Conservation (phyloP, 2,329 filamentous ascomycete genomes). For the Phaeomoniella chlamydospora region DNA sequence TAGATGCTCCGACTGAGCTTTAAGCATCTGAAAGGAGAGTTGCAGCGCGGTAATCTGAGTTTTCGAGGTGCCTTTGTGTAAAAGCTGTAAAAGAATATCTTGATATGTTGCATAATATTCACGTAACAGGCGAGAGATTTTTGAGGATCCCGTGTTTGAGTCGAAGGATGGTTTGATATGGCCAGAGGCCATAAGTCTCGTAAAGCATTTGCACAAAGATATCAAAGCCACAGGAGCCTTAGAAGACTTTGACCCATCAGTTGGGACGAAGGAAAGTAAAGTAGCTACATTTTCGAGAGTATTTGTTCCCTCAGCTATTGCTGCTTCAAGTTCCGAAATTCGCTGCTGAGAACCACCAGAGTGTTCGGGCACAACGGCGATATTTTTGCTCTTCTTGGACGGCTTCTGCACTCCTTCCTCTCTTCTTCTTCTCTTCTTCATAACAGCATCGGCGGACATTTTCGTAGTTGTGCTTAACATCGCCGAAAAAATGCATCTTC, state of each 20-base stretch:
- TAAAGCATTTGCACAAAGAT: conserved; percentile 74
- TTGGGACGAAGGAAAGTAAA: not conserved
- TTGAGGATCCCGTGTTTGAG: conserved; percentile 55
- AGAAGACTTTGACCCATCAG: not conserved
- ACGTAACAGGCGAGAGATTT: not conserved
- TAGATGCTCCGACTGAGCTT: not conserved
- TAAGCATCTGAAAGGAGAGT: not conserved
- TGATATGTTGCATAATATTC: conserved; percentile 1
- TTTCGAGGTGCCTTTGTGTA: not conserved
- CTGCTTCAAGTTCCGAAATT: not conserved
- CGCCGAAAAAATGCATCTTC: not conserved
- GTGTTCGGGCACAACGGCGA: not conserved
- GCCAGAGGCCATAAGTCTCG: conserved; percentile 63
- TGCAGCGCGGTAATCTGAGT: not conserved
- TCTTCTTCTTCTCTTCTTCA: not conserved
- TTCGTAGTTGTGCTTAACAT: not conserved
- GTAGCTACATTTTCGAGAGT: not conserved
- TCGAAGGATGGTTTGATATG: conserved; percentile 42
- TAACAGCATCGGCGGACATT: not conserved
- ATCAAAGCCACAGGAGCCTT: conserved; percentile 19
- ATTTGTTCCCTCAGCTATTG: not conserved
- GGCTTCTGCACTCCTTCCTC: not conserved
- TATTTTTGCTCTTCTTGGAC: not conserved
- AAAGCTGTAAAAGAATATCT: not conserved
- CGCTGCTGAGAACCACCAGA: not conserved